Base-by-base conservation (phyloP, 2,329 filamentous ascomycete species). In the Apiospora arundinis region DNA sequence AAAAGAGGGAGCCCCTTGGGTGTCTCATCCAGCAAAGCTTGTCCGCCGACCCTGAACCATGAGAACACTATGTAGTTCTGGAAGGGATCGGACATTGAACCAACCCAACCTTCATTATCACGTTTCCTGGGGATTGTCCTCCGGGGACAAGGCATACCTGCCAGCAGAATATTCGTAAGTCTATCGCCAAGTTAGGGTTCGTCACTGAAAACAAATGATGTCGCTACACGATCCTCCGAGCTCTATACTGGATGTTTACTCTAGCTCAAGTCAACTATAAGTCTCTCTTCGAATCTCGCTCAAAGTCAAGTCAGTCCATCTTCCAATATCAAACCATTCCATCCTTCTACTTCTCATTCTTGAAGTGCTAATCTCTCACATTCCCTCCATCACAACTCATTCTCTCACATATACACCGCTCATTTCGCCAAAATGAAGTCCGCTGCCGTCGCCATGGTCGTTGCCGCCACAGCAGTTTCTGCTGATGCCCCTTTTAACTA, bases 181-280 rank as follows among this genome's bases (percentile, higher is more conserved):
- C 42, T 48, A 21, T 25, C 18, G 9, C 12, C 28, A 9, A 16
- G 23, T 4, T 40, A 48, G 48, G 8, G 66, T 48, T 48, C 21
- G 48, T 37, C 44, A 14, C 56, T n/a, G 18, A n/a, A 63, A 40
- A 63, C 56, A 63, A 63, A 63, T 40, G 56, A 63, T 63, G 56
- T 40, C 18, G 56, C 32, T 63, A n/a, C 56, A 63, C 16, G 16
- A 63, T 63, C 56, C 56, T 63, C 23, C 21, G 56, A 40, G 32
- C 56, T 63, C 32, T 40, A 63, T 40, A 63, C 56, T 5, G 40
- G 28, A 63, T 12, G 56, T 32, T n/a, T 63, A 40, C 8, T 12
- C 8, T 11, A 23, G 21, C 4, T 7, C 16, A 32, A 4, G 18
- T 14, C 9, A 21, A 6, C 18, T 63, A 63, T 63, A 63, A 63